Percentiles rank a stretch among this genome's conserved stretches.
Evolutionary conservation across 2,329 filamentous ascomycete species (phyloP).

Genomic region (Metarhizium robertsii): DNA sequence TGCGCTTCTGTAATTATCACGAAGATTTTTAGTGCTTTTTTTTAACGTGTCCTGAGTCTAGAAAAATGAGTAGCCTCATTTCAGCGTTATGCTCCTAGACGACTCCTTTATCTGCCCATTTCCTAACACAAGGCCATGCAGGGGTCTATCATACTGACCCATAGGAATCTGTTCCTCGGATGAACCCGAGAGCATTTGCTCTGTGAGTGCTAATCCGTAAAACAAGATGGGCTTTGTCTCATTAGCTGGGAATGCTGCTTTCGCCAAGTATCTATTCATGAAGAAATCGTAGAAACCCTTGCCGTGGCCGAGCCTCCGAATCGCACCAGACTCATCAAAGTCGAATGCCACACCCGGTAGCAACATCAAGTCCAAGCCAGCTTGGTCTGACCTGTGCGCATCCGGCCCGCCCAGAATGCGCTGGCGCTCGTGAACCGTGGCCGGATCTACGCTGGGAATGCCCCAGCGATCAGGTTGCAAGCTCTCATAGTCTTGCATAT

Average conservation of each 20-base stretch:
- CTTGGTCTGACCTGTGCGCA: conserved; percentile 27
- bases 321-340: conserved; percentile 38
- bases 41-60: too few relatives aligned
- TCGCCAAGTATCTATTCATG: conserved; percentile 60
- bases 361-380: conserved; percentile 72
- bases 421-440: conserved; percentile 55
- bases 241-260: conserved; percentile 24
- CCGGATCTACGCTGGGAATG: conserved; percentile 72
- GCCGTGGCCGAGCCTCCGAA: conserved; percentile 80
- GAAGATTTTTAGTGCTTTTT: too few relatives aligned
- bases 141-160: conserved; percentile 64
- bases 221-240: conserved; percentile 34
- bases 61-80: not conserved
- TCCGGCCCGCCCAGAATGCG: conserved; percentile 63
- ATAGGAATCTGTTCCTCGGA: conserved; percentile 60
- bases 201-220: conserved; percentile 72
- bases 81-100: not conserved
- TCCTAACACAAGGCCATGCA: conserved; percentile 70
- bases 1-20: too few relatives aligned
- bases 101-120: conserved; percentile 47
- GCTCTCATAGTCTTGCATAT: conserved; percentile 66
- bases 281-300: conserved; percentile 98
- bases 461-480: conserved; percentile 80
- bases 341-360: conserved; percentile 94
- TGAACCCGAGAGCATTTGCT: conserved; percentile 63